Evolutionary conservation across 306 rosid species (phyloP), one percentile per base, ranked within the genome.

Genomic region (Vicia sativa): DNA sequence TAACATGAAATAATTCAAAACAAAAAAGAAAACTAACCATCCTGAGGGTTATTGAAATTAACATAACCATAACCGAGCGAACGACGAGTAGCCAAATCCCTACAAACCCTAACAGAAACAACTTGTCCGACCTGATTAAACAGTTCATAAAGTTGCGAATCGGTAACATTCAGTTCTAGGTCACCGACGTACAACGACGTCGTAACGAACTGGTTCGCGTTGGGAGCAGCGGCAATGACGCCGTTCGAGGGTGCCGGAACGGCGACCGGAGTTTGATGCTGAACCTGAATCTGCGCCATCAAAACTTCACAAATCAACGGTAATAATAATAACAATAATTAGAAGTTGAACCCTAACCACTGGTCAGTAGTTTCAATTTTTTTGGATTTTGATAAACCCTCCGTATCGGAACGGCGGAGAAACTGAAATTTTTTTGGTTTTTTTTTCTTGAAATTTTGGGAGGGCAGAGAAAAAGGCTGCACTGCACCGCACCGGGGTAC

Each of bases 51-150:
- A 72, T 57, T 79, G 70, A 58, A 89, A 73, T 86, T 86, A 43
- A 89, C 92, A 78, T 89, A 89, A 13, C 92, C 92, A 23, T 89
- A 86, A 58, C 96, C 96, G 0, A 89, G 92, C 12, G 92, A 89
- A 29, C 92, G 80, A 16, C 87, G 84, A 1, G 87, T 81, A 39
- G 81, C 34, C 74, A 84, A 62, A 43, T 87, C 96, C 81, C 88
- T 82, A 70, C 96, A 89, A n/a, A 89, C 86, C 34, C 92, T 57
- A 53, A 89, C 87, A n/a, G 92, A 86, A 2, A 81, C 70, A 11
- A 86, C 92, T 65, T 77, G 87, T 0, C 87, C 90, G 13, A 87
- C 62, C 80, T 80, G 88, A 43, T 79, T 84, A 55, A 89, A 89
- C 67, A 80, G 65, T 42, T 89, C 90, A 72, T 80, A 89, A 5